These are phyloP conservation scores for Picea glauca DNA, from an alignment of 75 land plant species.

Conservation along the genomic window DNA sequence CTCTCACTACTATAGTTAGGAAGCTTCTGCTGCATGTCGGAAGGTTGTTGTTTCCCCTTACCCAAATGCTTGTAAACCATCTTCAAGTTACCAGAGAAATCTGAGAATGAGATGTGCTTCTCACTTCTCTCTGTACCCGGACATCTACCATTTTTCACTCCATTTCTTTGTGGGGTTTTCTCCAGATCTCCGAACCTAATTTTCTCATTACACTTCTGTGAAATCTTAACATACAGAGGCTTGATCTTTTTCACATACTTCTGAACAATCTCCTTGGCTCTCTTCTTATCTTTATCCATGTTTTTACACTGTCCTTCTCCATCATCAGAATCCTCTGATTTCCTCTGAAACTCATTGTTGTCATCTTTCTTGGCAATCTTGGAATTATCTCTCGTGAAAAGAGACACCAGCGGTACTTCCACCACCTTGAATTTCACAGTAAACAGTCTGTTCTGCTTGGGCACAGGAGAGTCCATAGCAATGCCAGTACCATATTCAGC, in stretches of 20 bases:
- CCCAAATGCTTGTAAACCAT: background rate
- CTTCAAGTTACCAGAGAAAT: slow-evolving; percentile 7
- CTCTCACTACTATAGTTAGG: slow-evolving; percentile 10
- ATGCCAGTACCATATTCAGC: background rate
- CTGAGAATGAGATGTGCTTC: background rate
- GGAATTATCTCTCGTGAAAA: slow-evolving; percentile 47
- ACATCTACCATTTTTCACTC: background rate
- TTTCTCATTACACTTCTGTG: slow-evolving; percentile 33
- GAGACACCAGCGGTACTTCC: slow-evolving; percentile 51
- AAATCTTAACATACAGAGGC: slow-evolving; percentile 58
- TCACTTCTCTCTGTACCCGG: background rate
- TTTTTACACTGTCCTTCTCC: background rate
- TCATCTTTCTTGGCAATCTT: slow-evolving; percentile 7
- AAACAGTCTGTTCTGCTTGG: slow-evolving; percentile 31
- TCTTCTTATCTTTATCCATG: slow-evolving; percentile 20
- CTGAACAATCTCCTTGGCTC: slow-evolving; percentile 39
- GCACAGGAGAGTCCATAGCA: background rate
- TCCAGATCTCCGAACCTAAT: slow-evolving; percentile 25
- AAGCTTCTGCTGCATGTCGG: background rate
- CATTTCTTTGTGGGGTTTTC: background rate
- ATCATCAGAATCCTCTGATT: slow-evolving; percentile 1
- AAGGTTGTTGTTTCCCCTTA: background rate
- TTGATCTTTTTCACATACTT: slow-evolving; percentile 61
- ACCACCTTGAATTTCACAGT: slow-evolving; percentile 59
- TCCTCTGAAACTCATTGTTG: background rate